Conservation (phyloP, 1,139 yeast species). For the Candida mesenterica region DNA sequence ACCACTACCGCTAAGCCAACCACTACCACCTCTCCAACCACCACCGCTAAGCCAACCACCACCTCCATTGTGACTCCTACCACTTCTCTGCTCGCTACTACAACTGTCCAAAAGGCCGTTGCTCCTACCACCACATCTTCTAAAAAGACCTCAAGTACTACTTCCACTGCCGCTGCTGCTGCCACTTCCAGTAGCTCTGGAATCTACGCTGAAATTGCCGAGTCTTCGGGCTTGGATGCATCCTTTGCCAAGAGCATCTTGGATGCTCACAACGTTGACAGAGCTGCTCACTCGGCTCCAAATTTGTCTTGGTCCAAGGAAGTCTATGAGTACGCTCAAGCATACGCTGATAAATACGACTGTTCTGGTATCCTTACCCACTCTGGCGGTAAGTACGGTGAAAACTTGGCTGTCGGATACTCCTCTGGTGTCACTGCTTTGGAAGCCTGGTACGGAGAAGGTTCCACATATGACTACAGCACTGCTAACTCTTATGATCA, state of each 20-base stretch:
- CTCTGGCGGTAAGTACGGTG: conserved; percentile 81
- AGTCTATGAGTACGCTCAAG: conserved; percentile 66
- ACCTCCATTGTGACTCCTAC: conserved; percentile 2
- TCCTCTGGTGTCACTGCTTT: conserved; percentile 53
- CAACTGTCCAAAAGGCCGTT: too few relatives aligned
- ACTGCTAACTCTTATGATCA: conserved; percentile 32
- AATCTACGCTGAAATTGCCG: conserved; percentile 9
- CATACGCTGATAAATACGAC: conserved; percentile 64
- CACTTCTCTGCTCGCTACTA: not conserved
- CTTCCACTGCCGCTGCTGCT: conserved; percentile 10
- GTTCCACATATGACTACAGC: conserved; percentile 52
- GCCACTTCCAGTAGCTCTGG: conserved; percentile 10
- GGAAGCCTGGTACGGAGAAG: conserved; percentile 84
- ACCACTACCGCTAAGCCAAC: conserved; percentile 3
- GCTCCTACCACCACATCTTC: conserved; percentile 7
- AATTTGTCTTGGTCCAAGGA: conserved; percentile 62
- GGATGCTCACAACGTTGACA: conserved; percentile 63
- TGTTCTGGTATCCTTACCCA: conserved; percentile 71
- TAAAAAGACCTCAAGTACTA: conserved; percentile 9
- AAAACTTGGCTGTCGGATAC: conserved; percentile 81
- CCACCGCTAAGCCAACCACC: conserved; percentile 3
- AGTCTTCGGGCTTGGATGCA: conserved; percentile 23
- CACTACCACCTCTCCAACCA: conserved; percentile 3
- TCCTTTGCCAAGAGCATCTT: conserved; percentile 42
- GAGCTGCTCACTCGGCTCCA: conserved; percentile 64